phyloP scores from a whole-genome alignment of 306 rosid genomes.

The Quercus parvula region DNA sequence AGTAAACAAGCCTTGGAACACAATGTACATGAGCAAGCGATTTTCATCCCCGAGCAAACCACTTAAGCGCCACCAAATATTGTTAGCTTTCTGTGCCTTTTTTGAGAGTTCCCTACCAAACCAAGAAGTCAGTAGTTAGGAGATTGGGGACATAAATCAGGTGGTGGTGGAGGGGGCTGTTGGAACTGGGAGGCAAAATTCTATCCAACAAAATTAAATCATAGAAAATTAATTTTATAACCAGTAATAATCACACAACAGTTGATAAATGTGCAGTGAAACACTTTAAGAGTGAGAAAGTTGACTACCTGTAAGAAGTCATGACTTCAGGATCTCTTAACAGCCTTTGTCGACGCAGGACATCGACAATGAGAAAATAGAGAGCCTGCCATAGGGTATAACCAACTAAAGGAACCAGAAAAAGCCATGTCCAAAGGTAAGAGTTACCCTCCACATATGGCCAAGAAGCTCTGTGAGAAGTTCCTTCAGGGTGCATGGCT shows the following conservation, averaged over 20 bases:
- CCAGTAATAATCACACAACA: constrained; percentile 1
- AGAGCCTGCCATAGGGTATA: constrained; percentile 84
- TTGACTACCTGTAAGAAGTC: constrained; percentile 78
- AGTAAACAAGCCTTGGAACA: constrained; percentile 75
- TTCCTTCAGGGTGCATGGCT: constrained; percentile 80
- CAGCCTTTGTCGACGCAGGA: constrained; percentile 78
- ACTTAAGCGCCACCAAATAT: constrained; percentile 84
- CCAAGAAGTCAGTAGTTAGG: background rate
- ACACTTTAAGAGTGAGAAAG: background rate
- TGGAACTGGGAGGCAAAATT: background rate
- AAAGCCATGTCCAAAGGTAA: constrained; percentile 79
- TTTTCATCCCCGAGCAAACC: constrained; percentile 93
- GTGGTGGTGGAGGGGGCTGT: background rate
- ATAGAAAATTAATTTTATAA: background rate
- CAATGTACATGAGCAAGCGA: constrained; percentile 71
- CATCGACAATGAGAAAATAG: constrained; percentile 82
- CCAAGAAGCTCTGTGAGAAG: constrained; percentile 63
- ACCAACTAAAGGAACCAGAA: constrained; percentile 73
- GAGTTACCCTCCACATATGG: constrained; percentile 76
- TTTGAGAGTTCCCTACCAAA: constrained; percentile 77
- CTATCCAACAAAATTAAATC: background rate
- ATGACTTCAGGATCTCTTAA: constrained; percentile 91
- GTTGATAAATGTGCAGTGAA: background rate
- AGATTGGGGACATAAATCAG: background rate
- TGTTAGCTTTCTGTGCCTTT: constrained; percentile 93